phyloP scores from a whole-genome alignment of 1,139 yeast genomes.

The Fermentozyma sake region DNA sequence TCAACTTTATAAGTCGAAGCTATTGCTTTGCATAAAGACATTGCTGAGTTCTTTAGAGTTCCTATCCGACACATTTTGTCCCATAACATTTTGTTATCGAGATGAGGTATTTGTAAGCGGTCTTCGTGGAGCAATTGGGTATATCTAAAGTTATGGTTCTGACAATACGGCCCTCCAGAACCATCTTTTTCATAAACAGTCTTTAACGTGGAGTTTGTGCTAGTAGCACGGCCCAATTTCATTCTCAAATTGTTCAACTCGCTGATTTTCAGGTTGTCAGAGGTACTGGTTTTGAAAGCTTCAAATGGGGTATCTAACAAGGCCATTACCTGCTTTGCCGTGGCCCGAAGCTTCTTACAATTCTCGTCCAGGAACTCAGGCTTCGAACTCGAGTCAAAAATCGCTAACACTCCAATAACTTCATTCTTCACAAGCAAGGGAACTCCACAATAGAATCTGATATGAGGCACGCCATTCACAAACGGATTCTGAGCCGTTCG shows the following conservation, averaged over 20 bases:
- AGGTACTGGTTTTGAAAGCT: conserved; percentile 4
- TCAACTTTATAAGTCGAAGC: conserved; percentile 36
- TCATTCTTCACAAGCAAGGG: conserved; percentile 42
- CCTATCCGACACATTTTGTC: conserved; percentile 36
- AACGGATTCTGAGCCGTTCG: conserved; percentile 56
- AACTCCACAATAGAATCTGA: conserved; percentile 61
- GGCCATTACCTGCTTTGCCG: conserved; percentile 41
- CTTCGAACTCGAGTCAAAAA: conserved; percentile 51
- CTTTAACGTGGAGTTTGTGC: conserved; percentile 24
- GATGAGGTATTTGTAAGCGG: conserved; percentile 8
- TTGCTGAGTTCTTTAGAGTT: conserved; percentile 42
- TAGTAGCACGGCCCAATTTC: conserved; percentile 54
- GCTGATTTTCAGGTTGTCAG: too few relatives aligned
- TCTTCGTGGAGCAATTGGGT: conserved; percentile 23
- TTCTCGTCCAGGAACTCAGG: conserved; percentile 30
- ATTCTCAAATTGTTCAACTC: conserved; percentile 25
- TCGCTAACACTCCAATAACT: conserved; percentile 56
- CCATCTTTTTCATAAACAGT: conserved; percentile 58
- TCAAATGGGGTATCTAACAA: conserved; percentile 32
- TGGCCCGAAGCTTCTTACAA: conserved; percentile 28
- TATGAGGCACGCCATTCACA: conserved; percentile 56
- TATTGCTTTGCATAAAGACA: conserved; percentile 36
- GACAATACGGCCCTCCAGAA: conserved; percentile 54
- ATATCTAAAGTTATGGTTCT: conserved; percentile 41
- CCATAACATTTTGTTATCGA: conserved; percentile 26